Percentiles rank a stretch among this genome's conserved stretches.
These are phyloP conservation scores for Xylaria sp. DNA, from an alignment of 2,329 filamentous ascomycete species.

Conservation along the genomic window DNA sequence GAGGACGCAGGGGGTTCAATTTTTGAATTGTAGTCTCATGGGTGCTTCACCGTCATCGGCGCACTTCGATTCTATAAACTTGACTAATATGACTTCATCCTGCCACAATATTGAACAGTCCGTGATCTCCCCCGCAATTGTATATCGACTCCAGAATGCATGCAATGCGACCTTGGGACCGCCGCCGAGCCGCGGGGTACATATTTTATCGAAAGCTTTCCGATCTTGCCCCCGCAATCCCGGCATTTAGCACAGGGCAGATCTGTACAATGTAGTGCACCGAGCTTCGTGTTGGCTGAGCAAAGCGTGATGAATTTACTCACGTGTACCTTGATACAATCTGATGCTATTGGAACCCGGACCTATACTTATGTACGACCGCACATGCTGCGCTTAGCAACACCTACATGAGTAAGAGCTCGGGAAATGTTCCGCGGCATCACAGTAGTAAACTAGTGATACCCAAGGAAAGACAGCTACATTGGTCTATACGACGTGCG, in stretches of 20 bases:
- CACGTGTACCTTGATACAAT: background rate
- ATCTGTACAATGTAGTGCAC: background rate
- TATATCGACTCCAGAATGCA: background rate
- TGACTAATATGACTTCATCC: background rate
- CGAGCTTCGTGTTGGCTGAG: background rate
- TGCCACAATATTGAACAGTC: background rate
- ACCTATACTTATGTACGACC: background rate
- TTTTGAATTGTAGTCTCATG: background rate
- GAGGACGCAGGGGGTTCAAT: background rate
- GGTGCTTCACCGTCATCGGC: background rate
- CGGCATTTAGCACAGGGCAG: background rate
- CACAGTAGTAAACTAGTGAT: background rate
- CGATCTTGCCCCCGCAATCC: constrained; percentile 2
- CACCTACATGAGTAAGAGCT: background rate
- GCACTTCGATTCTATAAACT: background rate
- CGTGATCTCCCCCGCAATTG: background rate
- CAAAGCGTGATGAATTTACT: too few relatives aligned
- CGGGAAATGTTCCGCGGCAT: background rate
- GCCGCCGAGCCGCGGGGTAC: constrained; percentile 1
- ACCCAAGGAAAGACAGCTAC: background rate
- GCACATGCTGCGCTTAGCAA: background rate
- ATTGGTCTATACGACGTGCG: background rate
- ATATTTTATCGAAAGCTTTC: background rate
- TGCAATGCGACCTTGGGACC: constrained; percentile 1
- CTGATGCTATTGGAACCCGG: background rate